These are phyloP conservation scores for Pythium utonaiense DNA, from an alignment of 352 stramenopile species.

Conservation along the genomic window DNA sequence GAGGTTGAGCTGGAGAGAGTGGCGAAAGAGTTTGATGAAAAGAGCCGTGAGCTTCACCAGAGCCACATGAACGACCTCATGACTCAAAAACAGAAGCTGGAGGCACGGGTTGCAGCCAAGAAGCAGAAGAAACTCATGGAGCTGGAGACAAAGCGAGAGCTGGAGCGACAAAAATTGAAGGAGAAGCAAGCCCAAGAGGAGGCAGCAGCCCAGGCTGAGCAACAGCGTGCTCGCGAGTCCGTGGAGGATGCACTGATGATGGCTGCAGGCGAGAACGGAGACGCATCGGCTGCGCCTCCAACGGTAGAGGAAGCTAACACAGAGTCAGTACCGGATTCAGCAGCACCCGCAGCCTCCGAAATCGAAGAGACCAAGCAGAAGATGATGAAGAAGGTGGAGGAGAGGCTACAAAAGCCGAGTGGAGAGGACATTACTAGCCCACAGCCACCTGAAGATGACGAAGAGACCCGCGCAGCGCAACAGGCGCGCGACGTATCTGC, in stretches of 20 bases:
- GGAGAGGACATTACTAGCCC: not conserved
- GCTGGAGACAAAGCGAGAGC: conserved; percentile 60
- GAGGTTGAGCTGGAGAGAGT: conserved; percentile 56
- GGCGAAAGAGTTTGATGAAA: conserved; percentile 59
- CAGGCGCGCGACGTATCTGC: conserved; percentile 44
- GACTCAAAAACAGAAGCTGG: conserved; percentile 67
- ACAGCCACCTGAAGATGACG: conserved; percentile 1
- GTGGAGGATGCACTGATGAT: conserved; percentile 21
- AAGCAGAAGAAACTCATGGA: conserved; percentile 75
- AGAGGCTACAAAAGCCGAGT: not conserved
- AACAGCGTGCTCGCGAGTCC: conserved; percentile 26
- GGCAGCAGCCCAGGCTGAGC: conserved; percentile 31
- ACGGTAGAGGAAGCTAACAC: not conserved
- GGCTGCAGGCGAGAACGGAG: conserved; percentile 1
- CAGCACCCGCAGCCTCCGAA: not conserved
- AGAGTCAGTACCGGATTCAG: not conserved
- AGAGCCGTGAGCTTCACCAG: conserved; percentile 48
- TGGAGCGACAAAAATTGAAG: conserved; percentile 48
- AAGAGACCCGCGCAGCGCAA: conserved; percentile 21
- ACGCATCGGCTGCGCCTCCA: not conserved
- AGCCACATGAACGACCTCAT: conserved; percentile 52
- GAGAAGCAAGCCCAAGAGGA: conserved; percentile 41
- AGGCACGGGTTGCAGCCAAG: conserved; percentile 68
- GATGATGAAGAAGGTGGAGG: conserved; percentile 14
- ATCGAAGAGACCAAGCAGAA: conserved; percentile 8